These are phyloP conservation scores for Amaranthus hypochondriacus DNA, from an alignment of 148 eudicot species.

Conservation along the genomic window DNA sequence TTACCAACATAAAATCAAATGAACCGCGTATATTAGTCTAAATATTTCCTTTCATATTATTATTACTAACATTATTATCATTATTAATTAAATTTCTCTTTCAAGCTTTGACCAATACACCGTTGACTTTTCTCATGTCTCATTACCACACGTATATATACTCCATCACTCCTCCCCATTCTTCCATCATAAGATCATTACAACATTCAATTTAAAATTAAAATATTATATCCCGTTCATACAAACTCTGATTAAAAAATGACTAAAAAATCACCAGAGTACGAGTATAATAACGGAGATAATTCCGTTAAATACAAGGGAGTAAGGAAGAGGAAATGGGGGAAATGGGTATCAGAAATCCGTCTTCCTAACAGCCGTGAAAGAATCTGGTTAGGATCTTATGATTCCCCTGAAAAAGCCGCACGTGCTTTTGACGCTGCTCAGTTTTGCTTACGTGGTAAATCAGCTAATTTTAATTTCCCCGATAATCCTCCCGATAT, in stretches of 20 bases:
- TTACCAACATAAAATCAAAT: neutral
- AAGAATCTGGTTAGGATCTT: slow-evolving; percentile 85
- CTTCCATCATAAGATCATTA: neutral
- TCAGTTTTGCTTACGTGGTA: slow-evolving; percentile 71
- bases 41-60: too few species aligned
- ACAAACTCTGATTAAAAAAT: neutral
- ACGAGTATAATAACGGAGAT: neutral
- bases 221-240: too few species aligned
- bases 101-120: slow-evolving; percentile 27
- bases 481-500: slow-evolving; percentile 65
- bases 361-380: slow-evolving; percentile 79
- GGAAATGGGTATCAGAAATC: slow-evolving; percentile 84
- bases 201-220: too few species aligned
- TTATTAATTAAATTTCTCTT: neutral
- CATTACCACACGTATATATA: slow-evolving; percentile 8
- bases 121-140: slow-evolving; percentile 12
- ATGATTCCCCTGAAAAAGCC: slow-evolving; percentile 56
- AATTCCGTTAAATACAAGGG: slow-evolving; percentile 54
- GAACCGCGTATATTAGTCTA: slow-evolving; percentile 19
- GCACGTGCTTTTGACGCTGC: slow-evolving; percentile 96
- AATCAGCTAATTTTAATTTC: slow-evolving; percentile 64
- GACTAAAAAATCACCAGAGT: neutral
- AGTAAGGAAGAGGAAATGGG: slow-evolving; percentile 88
- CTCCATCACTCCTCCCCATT: neutral
- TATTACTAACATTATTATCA: too few species aligned